Percentiles rank a stretch among this genome's conserved stretches.
These are phyloP conservation scores for Fusarium chaquense DNA, from an alignment of 2,329 filamentous ascomycete genomes.

Conservation along the genomic window DNA sequence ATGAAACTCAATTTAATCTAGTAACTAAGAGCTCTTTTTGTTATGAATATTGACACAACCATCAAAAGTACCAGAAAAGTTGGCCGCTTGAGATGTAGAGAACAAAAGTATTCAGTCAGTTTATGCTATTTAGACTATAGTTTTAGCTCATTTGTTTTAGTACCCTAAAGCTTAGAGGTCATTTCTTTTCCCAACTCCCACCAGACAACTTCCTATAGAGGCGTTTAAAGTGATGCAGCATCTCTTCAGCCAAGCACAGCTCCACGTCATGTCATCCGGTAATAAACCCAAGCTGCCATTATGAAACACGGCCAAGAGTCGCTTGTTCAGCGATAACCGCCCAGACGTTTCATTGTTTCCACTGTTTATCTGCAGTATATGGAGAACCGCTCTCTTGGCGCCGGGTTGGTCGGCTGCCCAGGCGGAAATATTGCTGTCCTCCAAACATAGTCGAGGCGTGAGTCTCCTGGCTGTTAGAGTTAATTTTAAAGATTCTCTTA, in stretches of 20 bases:
- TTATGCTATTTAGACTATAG: too few species aligned
- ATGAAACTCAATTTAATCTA: neutral
- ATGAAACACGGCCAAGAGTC: slow-evolving; percentile 30
- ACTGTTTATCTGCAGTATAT: slow-evolving; percentile 1
- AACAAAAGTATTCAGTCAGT: too few species aligned
- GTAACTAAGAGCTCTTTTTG: neutral
- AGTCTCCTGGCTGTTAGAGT: slow-evolving; percentile 9
- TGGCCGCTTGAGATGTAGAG: too few species aligned
- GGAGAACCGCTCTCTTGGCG: slow-evolving; percentile 19
- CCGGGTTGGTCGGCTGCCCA: slow-evolving; percentile 24
- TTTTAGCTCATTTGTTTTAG: too few species aligned
- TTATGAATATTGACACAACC: neutral
- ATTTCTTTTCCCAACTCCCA: too few species aligned
- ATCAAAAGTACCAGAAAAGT: too few species aligned
- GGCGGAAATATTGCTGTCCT: slow-evolving; percentile 40
- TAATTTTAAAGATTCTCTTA: slow-evolving; percentile 28
- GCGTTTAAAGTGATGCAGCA: neutral
- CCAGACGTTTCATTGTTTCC: slow-evolving; percentile 32
- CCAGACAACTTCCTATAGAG: neutral
- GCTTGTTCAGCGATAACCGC: slow-evolving; percentile 7
- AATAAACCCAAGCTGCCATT: neutral
- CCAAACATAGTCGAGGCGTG: slow-evolving; percentile 29
- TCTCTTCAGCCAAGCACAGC: neutral
- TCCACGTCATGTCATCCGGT: slow-evolving; percentile 8
- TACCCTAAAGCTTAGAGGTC: too few species aligned